Evolutionary conservation across 257 asterid species (phyloP).

Genomic region (Ajuga chamaepitys): DNA sequence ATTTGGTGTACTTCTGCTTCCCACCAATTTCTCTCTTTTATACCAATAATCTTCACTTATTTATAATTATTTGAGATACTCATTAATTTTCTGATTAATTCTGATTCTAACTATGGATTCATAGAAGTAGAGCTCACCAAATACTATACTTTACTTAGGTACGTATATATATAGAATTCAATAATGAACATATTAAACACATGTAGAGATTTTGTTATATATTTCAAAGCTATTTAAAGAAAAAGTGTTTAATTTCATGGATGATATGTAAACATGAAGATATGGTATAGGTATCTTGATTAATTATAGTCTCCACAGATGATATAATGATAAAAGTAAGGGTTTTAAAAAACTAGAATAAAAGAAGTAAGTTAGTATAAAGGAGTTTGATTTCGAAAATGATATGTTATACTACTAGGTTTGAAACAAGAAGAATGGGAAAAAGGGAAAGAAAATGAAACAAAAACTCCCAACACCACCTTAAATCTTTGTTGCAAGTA

Average conservation of each 20-base stretch:
- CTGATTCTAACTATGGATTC: no score
- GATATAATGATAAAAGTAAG: no score
- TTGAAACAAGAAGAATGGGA: conserved; percentile 42
- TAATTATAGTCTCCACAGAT: no score
- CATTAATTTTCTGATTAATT: neutral
- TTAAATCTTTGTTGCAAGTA: neutral
- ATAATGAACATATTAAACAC: no score
- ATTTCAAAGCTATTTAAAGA: no score
- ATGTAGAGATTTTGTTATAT: no score
- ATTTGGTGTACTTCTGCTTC: conserved; percentile 55
- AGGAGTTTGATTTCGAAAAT: neutral
- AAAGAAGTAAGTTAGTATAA: neutral
- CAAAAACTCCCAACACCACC: conserved; percentile 34
- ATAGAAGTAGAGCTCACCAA: no score
- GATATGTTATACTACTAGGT: conserved; percentile 28
- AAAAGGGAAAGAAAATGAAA: conserved; percentile 23
- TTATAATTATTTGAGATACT: neutral
- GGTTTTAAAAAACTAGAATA: neutral
- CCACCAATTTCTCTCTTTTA: conserved; percentile 5
- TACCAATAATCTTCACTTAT: neutral
- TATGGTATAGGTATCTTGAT: no score
- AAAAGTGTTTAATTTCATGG: no score
- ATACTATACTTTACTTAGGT: no score
- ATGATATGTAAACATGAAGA: no score
- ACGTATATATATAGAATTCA: no score